Conservation (phyloP, 768 basidiomycete species). For the Panaeolus papilionaceus region DNA sequence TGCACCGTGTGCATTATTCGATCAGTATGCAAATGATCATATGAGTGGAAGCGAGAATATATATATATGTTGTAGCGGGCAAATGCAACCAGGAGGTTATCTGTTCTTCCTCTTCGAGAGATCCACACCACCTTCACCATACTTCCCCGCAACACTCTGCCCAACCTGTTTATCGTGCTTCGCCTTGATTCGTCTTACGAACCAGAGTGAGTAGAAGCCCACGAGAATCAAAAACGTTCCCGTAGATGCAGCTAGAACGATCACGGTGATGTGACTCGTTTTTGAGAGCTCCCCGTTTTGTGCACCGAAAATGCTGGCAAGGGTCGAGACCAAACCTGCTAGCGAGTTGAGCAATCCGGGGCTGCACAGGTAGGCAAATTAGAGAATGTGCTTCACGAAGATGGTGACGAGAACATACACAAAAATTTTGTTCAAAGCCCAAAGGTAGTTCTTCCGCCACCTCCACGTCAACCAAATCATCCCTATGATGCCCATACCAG, state of each 20-base stretch:
- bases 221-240: slow-evolving; percentile 22
- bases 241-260: slow-evolving; percentile 49
- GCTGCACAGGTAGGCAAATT: slow-evolving; percentile 32
- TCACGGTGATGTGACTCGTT: slow-evolving; percentile 51
- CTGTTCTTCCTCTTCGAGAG: slow-evolving; percentile 24
- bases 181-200: slow-evolving; percentile 32
- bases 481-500: slow-evolving; percentile 54
- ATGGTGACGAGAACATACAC: slow-evolving; percentile 42
- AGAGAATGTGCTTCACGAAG: too few relatives aligned
- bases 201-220: slow-evolving; percentile 20
- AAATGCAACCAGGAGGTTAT: background rate
- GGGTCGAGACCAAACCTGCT: slow-evolving; percentile 62
- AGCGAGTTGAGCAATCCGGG: slow-evolving; percentile 65
- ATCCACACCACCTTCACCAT: slow-evolving; percentile 33
- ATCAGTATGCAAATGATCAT: background rate
- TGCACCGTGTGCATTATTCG: background rate
- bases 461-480: slow-evolving; percentile 68
- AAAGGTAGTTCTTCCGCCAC: slow-evolving; percentile 65
- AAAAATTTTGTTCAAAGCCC: slow-evolving; percentile 63
- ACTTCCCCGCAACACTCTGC: slow-evolving; percentile 31
- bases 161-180: slow-evolving; percentile 34
- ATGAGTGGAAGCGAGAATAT: background rate
- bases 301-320: slow-evolving; percentile 57
- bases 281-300: slow-evolving; percentile 53
- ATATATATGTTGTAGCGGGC: background rate